Evolutionary conservation across 2,329 filamentous ascomycete genomes (phyloP).

Genomic region (Decorospora gaudefroyi): DNA sequence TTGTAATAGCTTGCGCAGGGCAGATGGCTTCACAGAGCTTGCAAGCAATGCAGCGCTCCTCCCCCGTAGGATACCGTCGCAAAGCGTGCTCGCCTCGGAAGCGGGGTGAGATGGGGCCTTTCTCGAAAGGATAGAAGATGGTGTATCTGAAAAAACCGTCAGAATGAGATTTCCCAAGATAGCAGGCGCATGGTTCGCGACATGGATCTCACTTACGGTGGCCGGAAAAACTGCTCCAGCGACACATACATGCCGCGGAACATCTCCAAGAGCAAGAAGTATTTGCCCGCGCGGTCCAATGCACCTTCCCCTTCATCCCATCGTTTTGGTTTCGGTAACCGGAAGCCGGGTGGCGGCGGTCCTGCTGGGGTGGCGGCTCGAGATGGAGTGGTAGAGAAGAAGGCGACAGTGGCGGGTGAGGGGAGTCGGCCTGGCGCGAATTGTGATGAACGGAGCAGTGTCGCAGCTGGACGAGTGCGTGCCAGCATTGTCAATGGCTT

Average conservation of each 20-base stretch:
- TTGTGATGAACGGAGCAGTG: conserved; percentile 45
- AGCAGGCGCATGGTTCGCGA: conserved; percentile 13
- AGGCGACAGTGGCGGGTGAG: conserved; percentile 56
- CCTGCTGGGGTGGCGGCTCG: conserved; percentile 70
- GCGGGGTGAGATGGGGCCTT: conserved; percentile 95
- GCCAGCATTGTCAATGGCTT: conserved; percentile 55
- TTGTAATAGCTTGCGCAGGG: conserved; percentile 97
- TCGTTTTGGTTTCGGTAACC: conserved; percentile 70
- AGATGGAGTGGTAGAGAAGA: conserved; percentile 67
- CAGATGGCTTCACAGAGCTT: conserved; percentile 99
- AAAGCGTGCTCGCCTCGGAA: conserved; percentile 98
- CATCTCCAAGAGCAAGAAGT: conserved; percentile 96
- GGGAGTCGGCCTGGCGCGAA: conserved; percentile 44
- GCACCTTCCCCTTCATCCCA: conserved; percentile 83
- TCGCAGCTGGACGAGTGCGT: conserved; percentile 50
- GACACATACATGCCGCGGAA: conserved; percentile 96
- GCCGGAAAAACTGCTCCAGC: conserved; percentile 96
- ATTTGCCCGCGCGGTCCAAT: conserved; percentile 84
- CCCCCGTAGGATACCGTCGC: conserved; percentile 92
- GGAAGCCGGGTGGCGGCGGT: conserved; percentile 79
- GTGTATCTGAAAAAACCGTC: conserved; percentile 72
- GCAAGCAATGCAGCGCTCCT: conserved; percentile 99
- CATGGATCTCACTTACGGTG: conserved; percentile 72
- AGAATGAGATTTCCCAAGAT: conserved; percentile 22
- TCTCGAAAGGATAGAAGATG: conserved; percentile 98